Evolutionary conservation across 2,329 filamentous ascomycete genomes (phyloP), one percentile per base, ranked within the genome.

Genomic region (Talaromyces amestolkiae): DNA sequence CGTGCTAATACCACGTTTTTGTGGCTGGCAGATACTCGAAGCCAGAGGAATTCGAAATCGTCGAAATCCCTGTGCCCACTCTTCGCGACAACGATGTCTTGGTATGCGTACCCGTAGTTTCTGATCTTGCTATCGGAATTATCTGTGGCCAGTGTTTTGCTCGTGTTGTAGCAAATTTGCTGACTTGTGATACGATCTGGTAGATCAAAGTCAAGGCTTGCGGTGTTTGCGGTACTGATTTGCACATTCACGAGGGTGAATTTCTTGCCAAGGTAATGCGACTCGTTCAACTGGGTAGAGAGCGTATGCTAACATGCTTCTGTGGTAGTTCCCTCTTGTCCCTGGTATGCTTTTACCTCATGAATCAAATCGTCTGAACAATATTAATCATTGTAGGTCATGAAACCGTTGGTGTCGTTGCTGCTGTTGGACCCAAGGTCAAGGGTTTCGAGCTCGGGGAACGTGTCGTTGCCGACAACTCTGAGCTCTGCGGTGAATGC

Each of bases 401-500:
- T 71, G 88, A 91, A 75, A 89, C 88, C 41, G 86, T 89, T 47
- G 88, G 88, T 70, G 83, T 87, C 41, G 82, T 91, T 64, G 88
- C 85, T 37, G 86, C 82, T 13, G 73, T 86, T 45, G 85, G 85
- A 58, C 81, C 81, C 67, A 83, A 86, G 69, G 87, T 89, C 68
- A 85, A 83, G 70, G 83, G 81, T 51, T 87, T 90, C 76, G 72
- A 82, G 59, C 72, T 90, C 64, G 87, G 87, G 63, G 86, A 89
- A 71, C 85, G 87, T 56, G 87, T 91, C 39, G 86, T 85, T 65
- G 86, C 78, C 9, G 78, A 80, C 69, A 80, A 80, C 73, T 82
- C 79, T 4, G 79, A 91, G 75, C 84, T 90, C 51, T 91, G 89
- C 77, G 86, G 85, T 58, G 85, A 88, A 76, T 91, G 89, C 79